Evolutionary conservation across 1,284 basidiomycete species (phyloP), one percentile per base, ranked within the genome.

Genomic region (Volvariella surrecta): DNA sequence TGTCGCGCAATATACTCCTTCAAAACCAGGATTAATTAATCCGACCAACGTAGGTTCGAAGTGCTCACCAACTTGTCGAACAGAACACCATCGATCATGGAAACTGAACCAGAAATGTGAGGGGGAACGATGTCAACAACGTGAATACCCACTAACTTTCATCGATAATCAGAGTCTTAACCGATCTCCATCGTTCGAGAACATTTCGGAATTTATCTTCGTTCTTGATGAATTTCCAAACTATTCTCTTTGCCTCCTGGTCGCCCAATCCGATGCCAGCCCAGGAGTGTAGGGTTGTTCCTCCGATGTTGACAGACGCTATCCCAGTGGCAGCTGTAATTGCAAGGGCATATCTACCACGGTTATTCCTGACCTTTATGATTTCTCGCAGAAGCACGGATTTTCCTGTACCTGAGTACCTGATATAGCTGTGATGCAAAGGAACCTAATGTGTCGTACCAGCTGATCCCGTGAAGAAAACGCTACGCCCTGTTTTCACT

Each of bases 301-400:
- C 92, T 4, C 64, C 91, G 45, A 96, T 89, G 54, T 94, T 93
- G 60, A 89, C 87, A 4, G 86, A 88, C 0, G 93, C 92, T 50
- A 96, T 93, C 40, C 93, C 81, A 3, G 93, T 97, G 4, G 89
- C 89, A 4, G 93, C 93, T 1, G 92, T 96, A 42, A 96, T 78
- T 2, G 85, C 91, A 4, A 95, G 74, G 0, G 72, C 72, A 45
- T 82, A 76, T 11, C 24, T 28, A 6, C 24, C 24, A 28, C 24
- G 11, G 6, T 28, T 11, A 6, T 28, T 28, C 24, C 11, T 28
- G 0, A 37, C 53, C n/a, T 35, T 35, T 6, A 35, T 35, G 50
- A 96, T 91, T 58, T 90, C 87, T 7, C 89, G 78, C 1, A 96
- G 68, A 1, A 96, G 70, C 9, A 96, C 88, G 0, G 92, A 95